phyloP scores from a whole-genome alignment of 2,329 filamentous ascomycete species.

The Parastagonospora nodorum region DNA sequence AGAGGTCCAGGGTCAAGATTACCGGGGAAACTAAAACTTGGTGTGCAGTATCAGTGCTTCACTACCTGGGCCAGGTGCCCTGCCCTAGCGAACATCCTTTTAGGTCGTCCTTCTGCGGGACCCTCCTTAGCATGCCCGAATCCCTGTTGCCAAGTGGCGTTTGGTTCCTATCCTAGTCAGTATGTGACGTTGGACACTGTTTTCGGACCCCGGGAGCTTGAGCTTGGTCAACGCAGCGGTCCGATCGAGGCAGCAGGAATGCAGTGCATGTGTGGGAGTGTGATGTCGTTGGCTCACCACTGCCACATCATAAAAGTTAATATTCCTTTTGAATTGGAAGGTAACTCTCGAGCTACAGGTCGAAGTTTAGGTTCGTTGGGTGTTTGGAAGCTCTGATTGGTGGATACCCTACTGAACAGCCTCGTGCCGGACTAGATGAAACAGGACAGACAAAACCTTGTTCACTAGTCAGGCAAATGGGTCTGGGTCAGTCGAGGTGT shows the following conservation, averaged over 20 bases:
- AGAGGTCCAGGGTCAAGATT: neutral
- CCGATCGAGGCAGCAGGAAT: neutral
- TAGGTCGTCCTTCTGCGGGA: slow-evolving; percentile 19
- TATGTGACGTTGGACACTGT: slow-evolving; percentile 7
- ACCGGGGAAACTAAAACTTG: neutral
- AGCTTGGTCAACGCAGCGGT: slow-evolving; percentile 5
- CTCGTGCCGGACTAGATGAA: neutral
- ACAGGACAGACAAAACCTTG: slow-evolving; percentile 2
- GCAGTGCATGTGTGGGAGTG: neutral
- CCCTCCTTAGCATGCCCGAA: slow-evolving; percentile 12
- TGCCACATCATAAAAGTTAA: neutral
- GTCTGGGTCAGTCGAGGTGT: neutral
- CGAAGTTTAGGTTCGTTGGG: neutral
- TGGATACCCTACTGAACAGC: neutral
- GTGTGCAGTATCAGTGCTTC: neutral
- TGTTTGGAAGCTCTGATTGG: neutral
- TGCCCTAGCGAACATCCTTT: slow-evolving; percentile 1
- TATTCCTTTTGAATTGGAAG: neutral
- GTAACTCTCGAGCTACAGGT: neutral
- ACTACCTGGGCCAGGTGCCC: neutral
- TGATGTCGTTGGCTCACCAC: neutral
- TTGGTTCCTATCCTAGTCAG: slow-evolving; percentile 4
- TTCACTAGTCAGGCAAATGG: neutral
- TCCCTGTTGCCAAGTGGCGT: slow-evolving; percentile 7
- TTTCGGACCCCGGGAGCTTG: slow-evolving; percentile 8